Evolutionary conservation across 495 filamentous ascomycete genomes (phyloP).

Genomic region (Aspergillus hancockii): DNA sequence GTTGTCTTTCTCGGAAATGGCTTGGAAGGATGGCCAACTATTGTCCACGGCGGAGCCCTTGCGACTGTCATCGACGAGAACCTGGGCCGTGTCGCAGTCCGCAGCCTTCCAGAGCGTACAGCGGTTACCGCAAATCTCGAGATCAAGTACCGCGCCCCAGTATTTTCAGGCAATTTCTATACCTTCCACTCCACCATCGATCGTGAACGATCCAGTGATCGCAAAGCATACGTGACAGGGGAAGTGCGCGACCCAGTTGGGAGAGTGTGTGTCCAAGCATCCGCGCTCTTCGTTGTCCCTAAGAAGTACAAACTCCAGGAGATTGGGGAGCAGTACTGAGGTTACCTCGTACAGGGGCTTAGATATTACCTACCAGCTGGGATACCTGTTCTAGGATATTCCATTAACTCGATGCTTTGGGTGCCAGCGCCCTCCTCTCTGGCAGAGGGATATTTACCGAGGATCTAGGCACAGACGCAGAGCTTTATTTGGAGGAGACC

Average conservation of each 20-base stretch:
- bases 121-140: constrained; percentile 67
- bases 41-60: constrained; percentile 74
- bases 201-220: constrained; percentile 53
- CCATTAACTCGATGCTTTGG: too few relatives aligned
- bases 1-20: constrained; percentile 66
- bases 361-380: neutral
- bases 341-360: neutral
- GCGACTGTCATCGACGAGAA: constrained; percentile 73
- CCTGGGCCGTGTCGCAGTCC: constrained; percentile 42
- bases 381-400: neutral
- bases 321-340: constrained; percentile 47
- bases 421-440: too few relatives aligned
- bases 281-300: constrained; percentile 65
- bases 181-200: constrained; percentile 56
- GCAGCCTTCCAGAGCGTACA: constrained; percentile 39
- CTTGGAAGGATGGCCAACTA: constrained; percentile 70
- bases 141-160: constrained; percentile 61
- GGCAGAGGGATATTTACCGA: too few relatives aligned
- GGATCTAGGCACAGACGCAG: too few relatives aligned
- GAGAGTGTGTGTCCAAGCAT: constrained; percentile 53
- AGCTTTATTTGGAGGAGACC: too few relatives aligned
- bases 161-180: constrained; percentile 62
- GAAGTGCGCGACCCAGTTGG: constrained; percentile 56
- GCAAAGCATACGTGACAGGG: constrained; percentile 62
- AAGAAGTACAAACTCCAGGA: constrained; percentile 47